Conservation (phyloP, 2,329 filamentous ascomycete genomes). For the Achaetomium macrosporum region DNA sequence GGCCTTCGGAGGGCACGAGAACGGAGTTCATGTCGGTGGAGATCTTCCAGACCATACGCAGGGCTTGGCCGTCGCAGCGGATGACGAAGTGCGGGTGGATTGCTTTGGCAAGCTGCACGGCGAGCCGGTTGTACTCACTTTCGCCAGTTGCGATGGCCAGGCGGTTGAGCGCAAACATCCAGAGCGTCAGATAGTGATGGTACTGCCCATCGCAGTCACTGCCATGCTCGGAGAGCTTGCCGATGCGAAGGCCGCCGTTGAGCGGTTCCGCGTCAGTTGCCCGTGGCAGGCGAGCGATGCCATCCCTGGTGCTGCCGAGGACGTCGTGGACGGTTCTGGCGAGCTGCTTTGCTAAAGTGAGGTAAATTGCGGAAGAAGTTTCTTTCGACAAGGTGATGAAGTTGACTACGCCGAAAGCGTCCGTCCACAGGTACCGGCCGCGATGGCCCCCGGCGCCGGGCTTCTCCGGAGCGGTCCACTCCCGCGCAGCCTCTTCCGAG, state of each 20-base stretch:
- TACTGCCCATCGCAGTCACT: slow-evolving; percentile 54
- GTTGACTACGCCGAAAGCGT: slow-evolving; percentile 55
- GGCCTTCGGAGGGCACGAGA: slow-evolving; percentile 47
- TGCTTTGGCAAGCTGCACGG: slow-evolving; percentile 45
- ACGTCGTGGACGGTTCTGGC: slow-evolving; percentile 46
- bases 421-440: slow-evolving; percentile 57
- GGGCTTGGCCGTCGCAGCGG: slow-evolving; percentile 8
- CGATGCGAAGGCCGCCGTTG: slow-evolving; percentile 51
- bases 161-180: slow-evolving; percentile 58
- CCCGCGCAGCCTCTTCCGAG: slow-evolving; percentile 20
- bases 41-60: slow-evolving; percentile 52
- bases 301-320: slow-evolving; percentile 48
- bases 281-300: slow-evolving; percentile 39
- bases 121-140: slow-evolving; percentile 42
- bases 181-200: slow-evolving; percentile 55
- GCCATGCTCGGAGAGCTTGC: slow-evolving; percentile 45
- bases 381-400: slow-evolving; percentile 49
- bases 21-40: slow-evolving; percentile 41
- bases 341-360: slow-evolving; percentile 44
- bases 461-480: slow-evolving; percentile 42
- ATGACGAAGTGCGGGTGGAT: slow-evolving; percentile 48
- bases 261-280: slow-evolving; percentile 48
- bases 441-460: slow-evolving; percentile 46
- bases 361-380: slow-evolving; percentile 34
- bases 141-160: slow-evolving; percentile 43